Percentiles rank a stretch among this genome's conserved stretches.
Evolutionary conservation across 306 rosid genomes (phyloP).

Genomic region (Glycine latifolia): DNA sequence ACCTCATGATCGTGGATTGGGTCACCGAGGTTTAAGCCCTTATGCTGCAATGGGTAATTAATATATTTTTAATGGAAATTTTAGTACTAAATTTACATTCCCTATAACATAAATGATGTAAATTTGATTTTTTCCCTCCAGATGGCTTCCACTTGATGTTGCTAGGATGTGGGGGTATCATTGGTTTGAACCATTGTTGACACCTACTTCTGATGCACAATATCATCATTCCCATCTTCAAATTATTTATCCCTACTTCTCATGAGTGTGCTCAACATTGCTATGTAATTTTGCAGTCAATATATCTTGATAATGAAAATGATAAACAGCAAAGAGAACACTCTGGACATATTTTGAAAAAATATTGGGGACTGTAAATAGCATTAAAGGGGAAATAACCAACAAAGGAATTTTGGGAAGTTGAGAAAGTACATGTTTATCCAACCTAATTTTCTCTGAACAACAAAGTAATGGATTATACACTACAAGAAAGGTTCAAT

Average conservation of each 20-base stretch:
- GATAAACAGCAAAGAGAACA: neutral
- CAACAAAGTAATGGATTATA: neutral
- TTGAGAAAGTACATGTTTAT: slow-evolving; percentile 2
- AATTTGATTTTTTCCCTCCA: slow-evolving; percentile 47
- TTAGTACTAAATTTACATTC: slow-evolving; percentile 6
- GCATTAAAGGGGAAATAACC: slow-evolving; percentile 13
- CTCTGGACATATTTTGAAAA: neutral
- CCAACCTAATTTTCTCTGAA: neutral
- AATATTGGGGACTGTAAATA: neutral
- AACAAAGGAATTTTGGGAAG: slow-evolving; percentile 2
- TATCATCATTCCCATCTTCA: slow-evolving; percentile 66
- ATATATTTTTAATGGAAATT: slow-evolving; percentile 34
- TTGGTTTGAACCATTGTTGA: slow-evolving; percentile 86
- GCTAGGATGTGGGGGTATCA: slow-evolving; percentile 98
- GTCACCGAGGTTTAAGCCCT: neutral
- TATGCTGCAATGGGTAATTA: slow-evolving; percentile 74
- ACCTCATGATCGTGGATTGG: neutral
- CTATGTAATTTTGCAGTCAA: slow-evolving; percentile 66
- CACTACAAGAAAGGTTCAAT: neutral
- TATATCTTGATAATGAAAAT: slow-evolving; percentile 31
- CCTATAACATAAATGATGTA: slow-evolving; percentile 24
- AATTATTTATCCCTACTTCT: slow-evolving; percentile 84
- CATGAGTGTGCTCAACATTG: slow-evolving; percentile 84
- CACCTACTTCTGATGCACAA: slow-evolving; percentile 71
- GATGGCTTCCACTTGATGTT: slow-evolving; percentile 97